These are phyloP conservation scores for Neonothopanus nambi DNA, from an alignment of 1,284 basidiomycete genomes.

Conservation along the genomic window DNA sequence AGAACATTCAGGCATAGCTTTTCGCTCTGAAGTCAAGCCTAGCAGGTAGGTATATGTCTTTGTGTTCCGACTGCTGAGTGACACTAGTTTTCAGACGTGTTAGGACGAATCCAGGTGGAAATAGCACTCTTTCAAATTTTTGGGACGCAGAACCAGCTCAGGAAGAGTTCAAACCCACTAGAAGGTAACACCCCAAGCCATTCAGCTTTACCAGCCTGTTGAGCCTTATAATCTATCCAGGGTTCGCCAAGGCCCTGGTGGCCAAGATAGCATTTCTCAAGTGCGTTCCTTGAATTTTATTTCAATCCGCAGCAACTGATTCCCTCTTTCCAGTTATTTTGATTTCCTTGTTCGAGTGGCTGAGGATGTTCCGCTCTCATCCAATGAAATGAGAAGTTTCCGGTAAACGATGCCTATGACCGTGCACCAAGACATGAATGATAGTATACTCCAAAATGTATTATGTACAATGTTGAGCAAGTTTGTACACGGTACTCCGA, in stretches of 20 bases:
- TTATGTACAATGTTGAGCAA: too few species aligned
- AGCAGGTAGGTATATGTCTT: conserved; percentile 40
- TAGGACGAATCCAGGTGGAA: conserved; percentile 52
- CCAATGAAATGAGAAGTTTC: too few species aligned
- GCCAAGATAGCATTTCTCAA: conserved; percentile 56
- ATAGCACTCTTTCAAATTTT: conserved; percentile 44
- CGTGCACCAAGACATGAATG: too few species aligned
- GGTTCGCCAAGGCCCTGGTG: conserved; percentile 63
- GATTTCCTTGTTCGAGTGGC: not conserved
- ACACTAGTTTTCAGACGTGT: conserved; percentile 42
- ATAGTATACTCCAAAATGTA: too few species aligned
- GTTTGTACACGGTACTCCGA: too few species aligned
- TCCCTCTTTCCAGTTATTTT: conserved; percentile 4
- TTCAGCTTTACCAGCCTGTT: conserved; percentile 16
- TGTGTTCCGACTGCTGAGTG: not conserved
- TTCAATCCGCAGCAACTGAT: not conserved
- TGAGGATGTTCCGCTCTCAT: too few species aligned
- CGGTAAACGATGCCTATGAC: too few species aligned
- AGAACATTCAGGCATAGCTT: conserved; percentile 32
- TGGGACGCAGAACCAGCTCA: conserved; percentile 44
- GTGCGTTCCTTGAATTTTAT: conserved; percentile 38
- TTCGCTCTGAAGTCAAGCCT: conserved; percentile 41
- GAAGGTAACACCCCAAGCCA: conserved; percentile 41
- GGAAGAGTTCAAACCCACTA: conserved; percentile 63
- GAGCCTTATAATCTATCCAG: conserved; percentile 32